Base-by-base conservation (phyloP, 441 rosid species). In the Metrosideros polymorpha region DNA sequence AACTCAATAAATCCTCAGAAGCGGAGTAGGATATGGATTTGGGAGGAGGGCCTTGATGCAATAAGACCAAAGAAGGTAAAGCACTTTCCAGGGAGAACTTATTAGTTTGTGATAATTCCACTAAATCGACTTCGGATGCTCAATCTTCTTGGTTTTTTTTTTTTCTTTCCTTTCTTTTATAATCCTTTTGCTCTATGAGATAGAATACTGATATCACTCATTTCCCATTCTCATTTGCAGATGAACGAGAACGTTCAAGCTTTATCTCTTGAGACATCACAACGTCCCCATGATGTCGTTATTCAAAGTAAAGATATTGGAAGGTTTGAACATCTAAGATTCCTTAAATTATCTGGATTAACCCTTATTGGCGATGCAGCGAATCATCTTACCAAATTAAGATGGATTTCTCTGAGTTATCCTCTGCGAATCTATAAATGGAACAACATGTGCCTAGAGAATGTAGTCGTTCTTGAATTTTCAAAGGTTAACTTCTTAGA, bases 251-350 rank as follows among this genome's bases (percentile, higher is more conserved):
- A 57, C 2, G 32, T 57, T 57, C 63, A 57, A 57, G 63, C 63
- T n/a, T 17, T 57, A 27, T 57, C 17, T 12, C 32, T 57, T 13
- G 4, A 57, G 6, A 12, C 0, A 57, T 12, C 4, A n/a, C 0
- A 2, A n/a, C 32, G 0, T 6, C 1, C 4, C 63, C 18, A 0
- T n/a, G 29, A 56, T 1, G 4, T 56, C 3, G 4, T 45, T 6
- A 32, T 50, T 79, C 29, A 25, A 50, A 50, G 8, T 79, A 18
- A 42, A 43, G 32, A 17, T 12, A 30, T 71, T 29, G 83, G 39
- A 39, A 51, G 76, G 32, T 49, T 17, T 27, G 19, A 43, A 42
- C 8, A 24, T 84, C 42, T 61, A 27, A 30, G 9, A 12, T 42
- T 84, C 14, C 14, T 19, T 7, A 10, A 3, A 8, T 27, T 43